phyloP scores from a whole-genome alignment of 768 basidiomycete genomes.

The Neoboletus subvelutipes region DNA sequence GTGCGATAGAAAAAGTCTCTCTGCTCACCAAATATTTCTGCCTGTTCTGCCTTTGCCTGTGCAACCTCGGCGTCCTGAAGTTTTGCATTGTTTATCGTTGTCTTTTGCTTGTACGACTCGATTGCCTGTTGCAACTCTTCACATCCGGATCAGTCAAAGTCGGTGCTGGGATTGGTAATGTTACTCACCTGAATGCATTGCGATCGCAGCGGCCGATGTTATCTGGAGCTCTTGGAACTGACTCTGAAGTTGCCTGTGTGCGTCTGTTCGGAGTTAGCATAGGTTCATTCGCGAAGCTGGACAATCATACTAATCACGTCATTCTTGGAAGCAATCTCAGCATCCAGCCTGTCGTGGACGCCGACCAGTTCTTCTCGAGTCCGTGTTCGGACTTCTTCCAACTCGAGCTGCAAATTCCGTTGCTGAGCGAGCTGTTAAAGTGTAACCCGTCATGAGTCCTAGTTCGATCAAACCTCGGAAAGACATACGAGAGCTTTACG shows the following conservation, averaged over 20 bases:
- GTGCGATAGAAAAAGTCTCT: not conserved
- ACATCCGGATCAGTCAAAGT: slow-evolving; percentile 1
- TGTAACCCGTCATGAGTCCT: not conserved
- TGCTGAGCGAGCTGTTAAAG: slow-evolving; percentile 61
- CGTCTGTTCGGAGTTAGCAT: slow-evolving; percentile 38
- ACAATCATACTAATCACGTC: slow-evolving; percentile 54
- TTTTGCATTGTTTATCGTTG: slow-evolving; percentile 53
- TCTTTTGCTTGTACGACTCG: slow-evolving; percentile 64
- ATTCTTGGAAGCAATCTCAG: slow-evolving; percentile 49
- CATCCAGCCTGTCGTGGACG: slow-evolving; percentile 56
- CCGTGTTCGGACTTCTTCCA: slow-evolving; percentile 64
- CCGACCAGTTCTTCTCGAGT: slow-evolving; percentile 59
- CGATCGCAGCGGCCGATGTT: slow-evolving; percentile 54
- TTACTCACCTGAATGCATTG: slow-evolving; percentile 54
- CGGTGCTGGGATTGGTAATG: not conserved
- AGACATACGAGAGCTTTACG: slow-evolving; percentile 61
- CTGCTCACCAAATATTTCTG: slow-evolving; percentile 58
- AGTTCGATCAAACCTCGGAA: not conserved
- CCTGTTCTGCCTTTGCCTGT: slow-evolving; percentile 60
- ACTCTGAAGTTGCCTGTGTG: slow-evolving; percentile 57
- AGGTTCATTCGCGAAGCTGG: not conserved
- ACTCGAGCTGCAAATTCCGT: slow-evolving; percentile 58
- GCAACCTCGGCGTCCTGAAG: slow-evolving; percentile 71
- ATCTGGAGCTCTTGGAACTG: slow-evolving; percentile 65
- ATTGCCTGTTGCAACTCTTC: slow-evolving; percentile 63